Base-by-base conservation (phyloP, 2,329 filamentous ascomycete species). In the Pseudovirgaria hyperparasitica region DNA sequence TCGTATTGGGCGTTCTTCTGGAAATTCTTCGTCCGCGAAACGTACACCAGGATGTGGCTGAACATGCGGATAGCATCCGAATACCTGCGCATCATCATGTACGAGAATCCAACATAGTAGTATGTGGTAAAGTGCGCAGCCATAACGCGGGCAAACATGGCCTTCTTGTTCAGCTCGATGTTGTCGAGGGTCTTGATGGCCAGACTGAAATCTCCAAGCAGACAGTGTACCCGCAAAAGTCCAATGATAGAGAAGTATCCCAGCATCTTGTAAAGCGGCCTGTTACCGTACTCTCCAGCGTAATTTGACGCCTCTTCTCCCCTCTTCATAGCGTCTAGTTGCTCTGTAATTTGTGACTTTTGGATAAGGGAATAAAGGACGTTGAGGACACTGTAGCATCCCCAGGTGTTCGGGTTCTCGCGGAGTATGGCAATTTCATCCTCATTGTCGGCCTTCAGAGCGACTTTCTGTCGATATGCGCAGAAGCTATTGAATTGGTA, bases 41-140 rank as follows among this genome's bases (percentile, higher is more conserved):
- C 86, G 63, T 96, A 98, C 63, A 98, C 80, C 46, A 98, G 76
- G 60, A 98, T 98, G 72, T 98, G 90, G 70, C 82, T 92, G 76
- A 98, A 98, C 79, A 94, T 93, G 70, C 87, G 85, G 65, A 98
- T 94, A 58, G 90, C 90, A 61, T 98, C 90, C 60, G 85, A 82
- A 57, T 98, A 98, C 55, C 90, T 82, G 65, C 90, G 85, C 82
- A 96, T 92, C 90, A 98, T 98, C 87, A 98, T 96, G 78, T 98
- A 98, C 43, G 84, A 92, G 75, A 98, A 98, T 44, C 90, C 90
- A 37, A 98, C 87, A 58, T 96, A 96, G 75, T 98, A 98, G 74
- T 96, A 98, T 40, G 90, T 98, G 43, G 87, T 94, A 67, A 96
- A 96, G 68, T 98, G 90, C 32, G 90, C 90, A 29, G 90, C 87